Percentiles rank a stretch among this genome's conserved stretches.
These are phyloP conservation scores for Clitopilus hobsonii DNA, from an alignment of 768 basidiomycete genomes.

Conservation along the genomic window DNA sequence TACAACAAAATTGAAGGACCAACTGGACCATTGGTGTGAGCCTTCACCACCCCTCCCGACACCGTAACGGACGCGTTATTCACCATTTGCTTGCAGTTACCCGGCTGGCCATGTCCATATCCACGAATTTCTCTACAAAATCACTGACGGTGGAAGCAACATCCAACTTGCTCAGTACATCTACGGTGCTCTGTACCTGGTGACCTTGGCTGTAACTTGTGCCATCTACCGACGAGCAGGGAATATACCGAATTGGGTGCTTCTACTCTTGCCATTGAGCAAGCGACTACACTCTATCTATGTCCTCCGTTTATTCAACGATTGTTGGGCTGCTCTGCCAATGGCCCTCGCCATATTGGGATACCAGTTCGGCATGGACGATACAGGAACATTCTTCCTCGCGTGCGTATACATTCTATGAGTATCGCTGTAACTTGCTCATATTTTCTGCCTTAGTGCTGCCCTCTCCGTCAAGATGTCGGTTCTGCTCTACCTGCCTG, in stretches of 20 bases:
- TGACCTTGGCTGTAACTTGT: slow-evolving; percentile 59
- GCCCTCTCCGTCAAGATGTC: slow-evolving; percentile 97
- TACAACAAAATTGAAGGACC: slow-evolving; percentile 83
- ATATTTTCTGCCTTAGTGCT: slow-evolving; percentile 34
- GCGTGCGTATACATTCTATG: slow-evolving; percentile 44
- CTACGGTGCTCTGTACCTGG: slow-evolving; percentile 71
- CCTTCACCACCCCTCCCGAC: slow-evolving; percentile 2
- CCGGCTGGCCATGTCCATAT: slow-evolving; percentile 91
- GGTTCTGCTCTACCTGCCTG: slow-evolving; percentile 84
- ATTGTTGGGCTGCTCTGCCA: slow-evolving; percentile 77
- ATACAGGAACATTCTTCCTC: slow-evolving; percentile 61
- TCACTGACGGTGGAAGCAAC: slow-evolving; percentile 60
- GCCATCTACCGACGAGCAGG: slow-evolving; percentile 62
- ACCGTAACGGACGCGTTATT: not conserved
- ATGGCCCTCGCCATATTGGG: slow-evolving; percentile 65
- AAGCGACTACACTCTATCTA: slow-evolving; percentile 95
- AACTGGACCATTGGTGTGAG: slow-evolving; percentile 90
- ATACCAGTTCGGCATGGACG: slow-evolving; percentile 56
- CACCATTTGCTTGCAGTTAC: slow-evolving; percentile 51
- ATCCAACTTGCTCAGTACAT: slow-evolving; percentile 69
- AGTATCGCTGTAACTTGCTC: not conserved
- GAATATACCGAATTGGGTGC: slow-evolving; percentile 64
- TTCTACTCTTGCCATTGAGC: slow-evolving; percentile 76
- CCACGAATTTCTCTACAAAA: slow-evolving; percentile 61
- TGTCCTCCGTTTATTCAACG: slow-evolving; percentile 89